Evolutionary conservation across 1,284 basidiomycete genomes (phyloP).

Genomic region (Rhodotorula mucilaginosa): DNA sequence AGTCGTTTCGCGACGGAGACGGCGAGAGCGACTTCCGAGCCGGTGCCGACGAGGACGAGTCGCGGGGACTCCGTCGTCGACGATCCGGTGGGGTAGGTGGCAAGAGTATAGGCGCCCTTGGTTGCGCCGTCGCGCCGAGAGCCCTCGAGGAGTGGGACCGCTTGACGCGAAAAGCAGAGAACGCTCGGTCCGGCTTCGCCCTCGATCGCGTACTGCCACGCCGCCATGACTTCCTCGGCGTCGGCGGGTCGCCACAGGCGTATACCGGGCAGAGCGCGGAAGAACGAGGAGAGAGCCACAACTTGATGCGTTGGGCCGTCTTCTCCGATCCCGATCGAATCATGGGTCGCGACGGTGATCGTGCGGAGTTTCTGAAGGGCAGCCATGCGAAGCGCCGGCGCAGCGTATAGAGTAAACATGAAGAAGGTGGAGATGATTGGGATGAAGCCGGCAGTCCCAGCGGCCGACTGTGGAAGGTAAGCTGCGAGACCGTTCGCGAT

Average conservation of each 20-base stretch:
- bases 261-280: constrained; percentile 81
- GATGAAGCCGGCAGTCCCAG: constrained; percentile 39
- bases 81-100: constrained; percentile 58
- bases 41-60: constrained; percentile 81
- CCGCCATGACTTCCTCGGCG: constrained; percentile 88
- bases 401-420: constrained; percentile 90
- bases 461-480: constrained; percentile 33
- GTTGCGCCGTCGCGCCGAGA: constrained; percentile 78
- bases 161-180: constrained; percentile 73
- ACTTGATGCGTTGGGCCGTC: constrained; percentile 96
- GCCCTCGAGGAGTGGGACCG: constrained; percentile 85
- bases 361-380: constrained; percentile 86
- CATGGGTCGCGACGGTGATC: constrained; percentile 77
- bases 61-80: constrained; percentile 49
- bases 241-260: constrained; percentile 53
- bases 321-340: constrained; percentile 63
- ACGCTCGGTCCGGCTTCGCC: constrained; percentile 76
- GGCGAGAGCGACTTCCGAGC: constrained; percentile 82
- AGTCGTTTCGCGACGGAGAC: constrained; percentile 79
- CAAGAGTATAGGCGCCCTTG: constrained; percentile 84
- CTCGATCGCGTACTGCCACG: constrained; percentile 76
- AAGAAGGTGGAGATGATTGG: constrained; percentile 48
- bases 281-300: too few species aligned
- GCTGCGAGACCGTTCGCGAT: constrained; percentile 61
- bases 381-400: constrained; percentile 84